Evolutionary conservation across 176 grass and related monocot genomes (phyloP), one percentile per base, ranked within the genome.

Genomic region (Musa schizocarpa): DNA sequence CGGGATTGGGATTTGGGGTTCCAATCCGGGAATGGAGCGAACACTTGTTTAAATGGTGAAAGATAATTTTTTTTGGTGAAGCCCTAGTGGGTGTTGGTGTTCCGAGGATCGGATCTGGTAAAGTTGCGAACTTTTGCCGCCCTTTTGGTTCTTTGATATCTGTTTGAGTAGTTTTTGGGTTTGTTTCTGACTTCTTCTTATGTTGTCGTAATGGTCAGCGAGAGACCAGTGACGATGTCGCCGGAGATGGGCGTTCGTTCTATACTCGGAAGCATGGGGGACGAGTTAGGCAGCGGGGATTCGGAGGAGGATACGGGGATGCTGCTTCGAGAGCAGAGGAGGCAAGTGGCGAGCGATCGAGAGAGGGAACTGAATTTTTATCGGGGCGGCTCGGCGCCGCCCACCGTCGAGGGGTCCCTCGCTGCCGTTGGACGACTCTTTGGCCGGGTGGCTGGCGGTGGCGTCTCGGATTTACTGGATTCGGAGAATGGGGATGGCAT

Each of bases 351-450:
- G 65, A 86, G 69, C 54, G 85, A 83, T 51, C 75, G 84, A 6
- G 87, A 85, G 63, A 74, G 14, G 71, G 91, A 90, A 52, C 84
- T 89, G 23, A 90, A 83, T 81, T 81, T 96, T 55, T 96, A 86
- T 74, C 76, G 93, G 54, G 92, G 93, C 24, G 93, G 93, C 29
- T 96, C 93, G 9, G 93, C 93, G 17, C 93, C 93, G 1, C 93
- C 93, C 54, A 96, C 93, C n/a, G 90, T 96, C 56, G 93, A 96
- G 80, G 92, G 93, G 52, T 89, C 93, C 19, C 53, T 92, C 11
- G 86, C 82, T 58, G 89, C 93, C 20, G 86, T 90, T 52, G 86
- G 81, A 34, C 84, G 83, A 16, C 52, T 92, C 7, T 84, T 85
- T 63, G 58, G 77, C 34, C 68, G 76, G 1, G 85, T 71, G 10